A percentile compares a stretch with the other conserved stretches of the same genome.
Evolutionary conservation across 164 flowering plant genomes (phyloP).

Genomic region (Liquidambar formosana): DNA sequence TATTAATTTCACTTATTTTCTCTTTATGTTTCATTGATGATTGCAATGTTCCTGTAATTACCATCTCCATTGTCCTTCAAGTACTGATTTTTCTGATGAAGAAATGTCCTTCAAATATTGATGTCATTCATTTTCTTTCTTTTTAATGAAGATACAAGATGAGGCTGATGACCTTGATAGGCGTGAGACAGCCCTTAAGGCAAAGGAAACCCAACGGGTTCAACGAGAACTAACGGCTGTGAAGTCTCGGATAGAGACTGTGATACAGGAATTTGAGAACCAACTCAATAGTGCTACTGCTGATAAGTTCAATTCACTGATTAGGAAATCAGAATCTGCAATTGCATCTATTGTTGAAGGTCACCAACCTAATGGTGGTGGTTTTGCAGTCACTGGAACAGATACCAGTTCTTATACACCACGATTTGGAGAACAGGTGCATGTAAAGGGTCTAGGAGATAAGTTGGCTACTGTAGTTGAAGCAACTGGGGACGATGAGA

Average conservation of each 20-base stretch:
- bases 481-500: conserved; percentile 61
- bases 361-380: conserved; percentile 30
- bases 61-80: not conserved
- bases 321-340: conserved; percentile 62
- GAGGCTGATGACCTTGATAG: conserved; percentile 75
- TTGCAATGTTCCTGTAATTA: not conserved
- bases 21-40: not conserved
- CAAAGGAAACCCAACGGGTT: conserved; percentile 48
- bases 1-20: not conserved
- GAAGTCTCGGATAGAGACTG: conserved; percentile 53
- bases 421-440: conserved; percentile 71
- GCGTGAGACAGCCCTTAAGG: conserved; percentile 66
- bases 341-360: conserved; percentile 65
- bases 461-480: conserved; percentile 81
- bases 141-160: conserved; percentile 46
- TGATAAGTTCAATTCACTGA: conserved; percentile 49
- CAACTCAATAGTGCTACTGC: conserved; percentile 41
- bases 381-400: conserved; percentile 21
- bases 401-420: conserved; percentile 40
- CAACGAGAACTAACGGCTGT: conserved; percentile 50
- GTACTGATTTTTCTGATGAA: no score
- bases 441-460: conserved; percentile 58
- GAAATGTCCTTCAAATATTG: not conserved
- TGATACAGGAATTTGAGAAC: conserved; percentile 58
- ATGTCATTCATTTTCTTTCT: not conserved